Conservation (phyloP, 2,329 filamentous ascomycete species). For the Blumeria hordei region DNA sequence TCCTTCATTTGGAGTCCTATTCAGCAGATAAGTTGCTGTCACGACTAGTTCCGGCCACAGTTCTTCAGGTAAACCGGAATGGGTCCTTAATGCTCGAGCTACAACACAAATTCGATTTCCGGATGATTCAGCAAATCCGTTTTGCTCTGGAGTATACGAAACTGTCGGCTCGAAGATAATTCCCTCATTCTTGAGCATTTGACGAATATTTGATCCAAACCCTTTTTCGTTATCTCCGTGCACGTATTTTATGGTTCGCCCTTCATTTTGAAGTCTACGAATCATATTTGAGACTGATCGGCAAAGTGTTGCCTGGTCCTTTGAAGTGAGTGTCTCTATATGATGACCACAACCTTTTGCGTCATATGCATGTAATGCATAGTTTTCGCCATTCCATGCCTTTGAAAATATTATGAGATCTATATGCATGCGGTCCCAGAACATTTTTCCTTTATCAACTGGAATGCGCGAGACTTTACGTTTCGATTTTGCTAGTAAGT, state of each 20-base stretch:
- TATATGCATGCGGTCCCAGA: neutral
- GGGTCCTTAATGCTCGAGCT: neutral
- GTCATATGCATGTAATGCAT: neutral
- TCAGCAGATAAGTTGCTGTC: neutral
- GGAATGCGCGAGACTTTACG: neutral
- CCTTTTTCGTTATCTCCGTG: neutral
- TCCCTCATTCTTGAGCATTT: neutral
- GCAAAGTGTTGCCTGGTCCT: neutral
- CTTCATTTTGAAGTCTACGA: neutral
- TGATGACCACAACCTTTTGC: neutral
- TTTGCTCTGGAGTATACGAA: neutral
- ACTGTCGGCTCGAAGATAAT: neutral
- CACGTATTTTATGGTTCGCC: neutral
- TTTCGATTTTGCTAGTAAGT: neutral
- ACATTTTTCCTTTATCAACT: neutral
- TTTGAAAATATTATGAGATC: neutral
- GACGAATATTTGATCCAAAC: neutral
- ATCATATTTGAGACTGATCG: neutral
- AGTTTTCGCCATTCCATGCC: neutral
- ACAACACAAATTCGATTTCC: neutral
- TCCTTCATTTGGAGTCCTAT: neutral
- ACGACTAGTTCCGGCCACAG: neutral
- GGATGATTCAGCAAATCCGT: neutral
- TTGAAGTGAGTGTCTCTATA: neutral
- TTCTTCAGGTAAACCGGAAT: neutral